A percentile compares a stretch with the other conserved stretches of the same genome.
These are phyloP conservation scores for Albugo laibachii DNA, from an alignment of 352 stramenopile species.

Conservation along the genomic window DNA sequence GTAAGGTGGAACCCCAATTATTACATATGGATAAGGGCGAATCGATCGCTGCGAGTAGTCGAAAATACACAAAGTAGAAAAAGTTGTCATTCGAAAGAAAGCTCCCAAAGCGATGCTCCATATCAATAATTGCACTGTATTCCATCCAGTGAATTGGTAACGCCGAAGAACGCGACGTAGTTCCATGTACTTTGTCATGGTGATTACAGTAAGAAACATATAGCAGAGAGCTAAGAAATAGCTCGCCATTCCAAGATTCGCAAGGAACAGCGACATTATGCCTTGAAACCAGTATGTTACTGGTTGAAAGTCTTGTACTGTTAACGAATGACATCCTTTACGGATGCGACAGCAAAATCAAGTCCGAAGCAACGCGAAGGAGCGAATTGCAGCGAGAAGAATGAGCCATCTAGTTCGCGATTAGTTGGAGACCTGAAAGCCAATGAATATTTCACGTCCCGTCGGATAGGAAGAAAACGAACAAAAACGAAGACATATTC, in stretches of 20 bases:
- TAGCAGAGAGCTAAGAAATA: slow-evolving; percentile 80
- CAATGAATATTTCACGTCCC: no score
- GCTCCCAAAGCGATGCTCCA: slow-evolving; percentile 61
- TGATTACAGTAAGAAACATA: slow-evolving; percentile 61
- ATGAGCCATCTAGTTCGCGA: no score
- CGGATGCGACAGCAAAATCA: no score
- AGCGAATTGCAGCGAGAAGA: no score
- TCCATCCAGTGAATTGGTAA: slow-evolving; percentile 49
- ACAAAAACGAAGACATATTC: no score
- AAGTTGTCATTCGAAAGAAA: slow-evolving; percentile 72
- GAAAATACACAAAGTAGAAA: slow-evolving; percentile 76
- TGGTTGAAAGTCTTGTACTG: no score
- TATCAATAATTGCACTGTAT: slow-evolving; percentile 66
- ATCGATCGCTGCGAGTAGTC: slow-evolving; percentile 44
- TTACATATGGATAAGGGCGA: slow-evolving; percentile 13
- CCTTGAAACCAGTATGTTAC: neutral
- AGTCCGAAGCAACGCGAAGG: no score
- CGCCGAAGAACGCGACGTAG: slow-evolving; percentile 42
- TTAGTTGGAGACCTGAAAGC: no score
- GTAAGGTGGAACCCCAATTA: neutral
- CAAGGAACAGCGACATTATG: slow-evolving; percentile 69
- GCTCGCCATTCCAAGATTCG: slow-evolving; percentile 70
- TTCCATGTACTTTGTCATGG: slow-evolving; percentile 51
- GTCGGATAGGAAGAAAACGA: no score
- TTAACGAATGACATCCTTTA: no score